These are phyloP conservation scores for Pythium apleroticum DNA, from an alignment of 352 stramenopile species.

Conservation along the genomic window DNA sequence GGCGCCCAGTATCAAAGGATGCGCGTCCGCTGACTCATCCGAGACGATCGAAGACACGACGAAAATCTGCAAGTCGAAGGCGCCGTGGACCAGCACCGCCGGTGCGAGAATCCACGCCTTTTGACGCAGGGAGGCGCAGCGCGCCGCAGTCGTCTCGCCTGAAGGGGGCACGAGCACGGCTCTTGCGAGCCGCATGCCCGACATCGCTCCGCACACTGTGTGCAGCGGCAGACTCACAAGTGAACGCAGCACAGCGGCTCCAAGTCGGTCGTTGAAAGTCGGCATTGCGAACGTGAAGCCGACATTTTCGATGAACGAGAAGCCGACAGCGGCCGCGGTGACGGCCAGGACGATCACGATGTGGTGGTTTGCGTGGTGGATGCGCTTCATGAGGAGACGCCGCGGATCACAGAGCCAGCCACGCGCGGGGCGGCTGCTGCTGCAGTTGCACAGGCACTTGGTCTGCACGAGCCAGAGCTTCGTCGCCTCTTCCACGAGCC, in stretches of 20 bases:
- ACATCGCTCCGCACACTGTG: constrained; percentile 61
- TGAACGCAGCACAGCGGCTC: constrained; percentile 41
- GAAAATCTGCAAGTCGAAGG: constrained; percentile 64
- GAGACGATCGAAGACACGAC: constrained; percentile 44
- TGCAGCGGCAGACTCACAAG: constrained; percentile 55
- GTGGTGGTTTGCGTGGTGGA: constrained; percentile 46
- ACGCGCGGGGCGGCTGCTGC: neutral
- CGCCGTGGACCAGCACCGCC: constrained; percentile 54
- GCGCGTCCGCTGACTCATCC: constrained; percentile 27
- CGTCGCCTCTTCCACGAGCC: constrained; percentile 59
- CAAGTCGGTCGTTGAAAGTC: constrained; percentile 35
- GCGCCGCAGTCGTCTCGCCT: neutral
- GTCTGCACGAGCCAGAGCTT: constrained; percentile 73
- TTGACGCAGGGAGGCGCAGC: constrained; percentile 27
- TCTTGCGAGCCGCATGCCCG: constrained; percentile 56
- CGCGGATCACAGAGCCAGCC: constrained; percentile 52
- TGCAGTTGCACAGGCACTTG: constrained; percentile 38
- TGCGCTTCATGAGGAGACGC: constrained; percentile 43
- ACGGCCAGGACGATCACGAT: constrained; percentile 63
- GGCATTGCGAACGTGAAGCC: constrained; percentile 41
- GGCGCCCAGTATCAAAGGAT: constrained; percentile 40
- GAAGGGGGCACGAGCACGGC: constrained; percentile 26
- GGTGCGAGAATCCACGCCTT: constrained; percentile 42
- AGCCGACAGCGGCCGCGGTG: constrained; percentile 49
- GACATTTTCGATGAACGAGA: constrained; percentile 65